phyloP scores from a whole-genome alignment of 306 rosid species.

The Acacia confusa region DNA sequence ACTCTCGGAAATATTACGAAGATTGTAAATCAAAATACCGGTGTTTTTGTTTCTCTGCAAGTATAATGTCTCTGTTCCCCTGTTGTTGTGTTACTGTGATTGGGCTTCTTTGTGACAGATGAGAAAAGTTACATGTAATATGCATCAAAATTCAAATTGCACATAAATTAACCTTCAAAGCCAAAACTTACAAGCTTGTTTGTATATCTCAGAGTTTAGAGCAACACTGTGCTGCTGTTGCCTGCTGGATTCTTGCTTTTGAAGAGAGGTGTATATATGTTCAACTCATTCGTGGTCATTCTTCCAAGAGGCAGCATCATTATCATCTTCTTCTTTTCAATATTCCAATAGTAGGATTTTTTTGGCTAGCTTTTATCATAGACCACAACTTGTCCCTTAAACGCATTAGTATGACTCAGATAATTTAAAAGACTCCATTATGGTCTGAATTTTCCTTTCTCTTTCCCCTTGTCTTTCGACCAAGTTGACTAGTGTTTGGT shows the following conservation, averaged over 20 bases:
- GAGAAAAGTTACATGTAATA: background rate
- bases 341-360: background rate
- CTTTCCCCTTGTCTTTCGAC: background rate
- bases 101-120: background rate
- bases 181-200: background rate
- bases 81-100: background rate
- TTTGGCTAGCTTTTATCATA: background rate
- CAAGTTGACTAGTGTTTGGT: background rate
- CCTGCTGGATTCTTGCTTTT: constrained; percentile 44
- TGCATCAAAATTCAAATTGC: background rate
- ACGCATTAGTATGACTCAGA: no score
- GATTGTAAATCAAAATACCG: background rate
- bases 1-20: background rate
- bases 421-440: background rate
- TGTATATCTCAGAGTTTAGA: constrained; percentile 38
- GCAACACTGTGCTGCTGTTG: constrained; percentile 56
- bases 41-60: background rate
- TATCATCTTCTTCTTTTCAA: background rate
- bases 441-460: background rate
- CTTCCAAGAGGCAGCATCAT: background rate
- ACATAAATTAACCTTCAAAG: background rate
- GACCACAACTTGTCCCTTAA: background rate
- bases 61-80: background rate
- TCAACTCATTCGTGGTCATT: background rate
- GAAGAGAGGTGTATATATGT: background rate